A percentile compares a stretch with the other conserved stretches of the same genome.
Evolutionary conservation across 2,329 filamentous ascomycete species (phyloP).

Genomic region (Thermothelomyces thermophilus): DNA sequence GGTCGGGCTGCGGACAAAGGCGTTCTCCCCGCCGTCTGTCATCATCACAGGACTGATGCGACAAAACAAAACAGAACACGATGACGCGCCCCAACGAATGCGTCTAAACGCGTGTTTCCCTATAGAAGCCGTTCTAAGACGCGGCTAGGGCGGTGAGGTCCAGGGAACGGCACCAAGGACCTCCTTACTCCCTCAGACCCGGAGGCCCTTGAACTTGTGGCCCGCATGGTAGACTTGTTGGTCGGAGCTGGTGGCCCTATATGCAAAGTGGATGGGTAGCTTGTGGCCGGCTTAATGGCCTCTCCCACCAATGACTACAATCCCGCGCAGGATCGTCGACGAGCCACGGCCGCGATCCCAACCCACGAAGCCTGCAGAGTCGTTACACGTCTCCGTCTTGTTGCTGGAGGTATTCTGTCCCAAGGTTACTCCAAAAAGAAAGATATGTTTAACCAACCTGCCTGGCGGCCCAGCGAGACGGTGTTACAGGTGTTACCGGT

Average conservation of each 20-base stretch:
- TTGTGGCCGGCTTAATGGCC: too few species aligned
- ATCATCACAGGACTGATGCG: background rate
- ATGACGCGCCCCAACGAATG: background rate
- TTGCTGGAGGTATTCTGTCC: too few species aligned
- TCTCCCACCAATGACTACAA: too few species aligned
- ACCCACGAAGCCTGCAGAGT: too few species aligned
- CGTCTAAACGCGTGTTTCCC: background rate
- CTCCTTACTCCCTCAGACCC: background rate
- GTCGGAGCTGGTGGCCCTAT: background rate
- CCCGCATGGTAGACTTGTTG: background rate
- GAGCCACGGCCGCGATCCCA: too few species aligned
- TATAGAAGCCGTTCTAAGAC: background rate
- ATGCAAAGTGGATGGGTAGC: too few species aligned
- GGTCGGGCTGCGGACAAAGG: background rate
- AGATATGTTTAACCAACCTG: too few species aligned
- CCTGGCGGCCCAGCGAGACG: too few species aligned
- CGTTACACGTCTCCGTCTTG: too few species aligned
- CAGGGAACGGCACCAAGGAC: background rate
- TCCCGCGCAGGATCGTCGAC: too few species aligned
- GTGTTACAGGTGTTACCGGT: too few species aligned
- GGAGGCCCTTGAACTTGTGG: background rate
- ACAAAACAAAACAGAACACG: slow-evolving; percentile 1
- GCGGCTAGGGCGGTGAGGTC: background rate
- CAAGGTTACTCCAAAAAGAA: too few species aligned
- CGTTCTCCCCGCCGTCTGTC: background rate